A percentile compares a stretch with the other conserved stretches of the same genome.
Conservation (phyloP, 306 rosid species). For the Malus sieversii region DNA sequence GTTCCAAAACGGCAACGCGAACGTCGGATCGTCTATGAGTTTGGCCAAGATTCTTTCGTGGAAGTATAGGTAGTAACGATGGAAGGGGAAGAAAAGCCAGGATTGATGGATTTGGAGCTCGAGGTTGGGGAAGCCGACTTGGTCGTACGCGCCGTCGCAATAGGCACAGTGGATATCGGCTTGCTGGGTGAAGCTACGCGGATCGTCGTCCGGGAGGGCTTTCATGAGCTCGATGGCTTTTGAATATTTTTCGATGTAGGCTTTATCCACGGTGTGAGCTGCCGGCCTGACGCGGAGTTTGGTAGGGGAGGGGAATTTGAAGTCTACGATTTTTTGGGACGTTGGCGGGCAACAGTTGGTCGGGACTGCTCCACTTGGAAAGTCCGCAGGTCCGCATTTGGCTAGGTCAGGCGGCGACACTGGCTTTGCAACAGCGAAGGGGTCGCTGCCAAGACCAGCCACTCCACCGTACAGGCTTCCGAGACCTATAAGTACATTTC, state of each 20-base stretch:
- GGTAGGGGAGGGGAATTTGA: constrained; percentile 14
- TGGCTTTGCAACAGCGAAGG: constrained; percentile 47
- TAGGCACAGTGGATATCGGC: constrained; percentile 82
- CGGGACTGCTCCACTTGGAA: constrained; percentile 29
- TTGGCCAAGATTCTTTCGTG: constrained; percentile 60
- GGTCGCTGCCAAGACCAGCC: constrained; percentile 17
- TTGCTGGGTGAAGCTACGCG: constrained; percentile 60
- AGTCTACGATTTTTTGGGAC: constrained; percentile 37
- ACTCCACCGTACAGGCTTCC: constrained; percentile 54
- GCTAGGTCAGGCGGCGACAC: constrained; percentile 35
- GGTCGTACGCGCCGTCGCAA: constrained; percentile 64
- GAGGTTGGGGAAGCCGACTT: constrained; percentile 50
- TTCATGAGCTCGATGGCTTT: constrained; percentile 57
- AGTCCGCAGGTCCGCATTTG: constrained; percentile 42
- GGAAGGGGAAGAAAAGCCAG: constrained; percentile 83
- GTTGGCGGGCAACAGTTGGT: constrained; percentile 64
- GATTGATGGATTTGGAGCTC: constrained; percentile 64
- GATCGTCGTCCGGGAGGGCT: constrained; percentile 47
- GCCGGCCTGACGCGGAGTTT: constrained; percentile 43
- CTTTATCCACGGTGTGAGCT: constrained; percentile 39
- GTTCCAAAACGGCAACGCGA: constrained; percentile 74
- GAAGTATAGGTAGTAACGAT: constrained; percentile 66
- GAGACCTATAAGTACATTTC: constrained; percentile 53
- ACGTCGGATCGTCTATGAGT: constrained; percentile 53
- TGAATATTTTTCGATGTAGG: constrained; percentile 43